These are phyloP conservation scores for Starmera dryadoides DNA, from an alignment of 805 yeast genomes.

Conservation along the genomic window DNA sequence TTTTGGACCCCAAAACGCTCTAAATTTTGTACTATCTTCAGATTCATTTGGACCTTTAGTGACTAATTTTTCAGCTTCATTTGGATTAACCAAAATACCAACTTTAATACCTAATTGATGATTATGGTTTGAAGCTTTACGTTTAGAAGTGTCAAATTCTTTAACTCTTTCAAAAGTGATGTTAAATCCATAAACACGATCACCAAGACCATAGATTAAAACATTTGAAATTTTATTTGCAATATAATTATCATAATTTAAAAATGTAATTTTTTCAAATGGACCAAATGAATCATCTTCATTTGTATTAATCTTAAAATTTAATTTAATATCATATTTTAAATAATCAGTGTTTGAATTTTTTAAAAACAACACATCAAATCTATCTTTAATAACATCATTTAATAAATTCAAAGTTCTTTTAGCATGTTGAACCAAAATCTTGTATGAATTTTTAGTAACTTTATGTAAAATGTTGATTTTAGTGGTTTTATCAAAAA, in stretches of 20 bases:
- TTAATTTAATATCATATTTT: constrained; percentile 54
- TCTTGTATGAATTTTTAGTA: constrained; percentile 57
- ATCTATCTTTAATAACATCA: constrained; percentile 79
- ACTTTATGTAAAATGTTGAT: constrained; percentile 78
- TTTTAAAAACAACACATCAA: constrained; percentile 66
- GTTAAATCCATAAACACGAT: constrained; percentile 29
- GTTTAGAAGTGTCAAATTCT: constrained; percentile 32
- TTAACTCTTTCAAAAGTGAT: constrained; percentile 24
- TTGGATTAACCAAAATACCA: constrained; percentile 64
- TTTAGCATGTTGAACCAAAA: constrained; percentile 57
- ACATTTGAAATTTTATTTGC: constrained; percentile 54
- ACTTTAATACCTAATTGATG: constrained; percentile 32
- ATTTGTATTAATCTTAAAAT: constrained; percentile 37
- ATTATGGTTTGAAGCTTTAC: constrained; percentile 38
- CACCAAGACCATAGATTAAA: constrained; percentile 50
- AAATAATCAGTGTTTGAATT: constrained; percentile 45
- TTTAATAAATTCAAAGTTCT: constrained; percentile 63
- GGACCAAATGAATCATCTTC: constrained; percentile 52
- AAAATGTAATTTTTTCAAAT: constrained; percentile 61
- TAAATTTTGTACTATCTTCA: constrained; percentile 56
- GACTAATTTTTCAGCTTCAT: constrained; percentile 71
- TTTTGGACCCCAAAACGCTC: constrained; percentile 83
- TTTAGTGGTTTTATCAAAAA: constrained; percentile 70
- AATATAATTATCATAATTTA: constrained; percentile 61
- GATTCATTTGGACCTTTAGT: constrained; percentile 77